phyloP scores from a whole-genome alignment of 176 grass and related monocot genomes.

The Pharus latifolius region DNA sequence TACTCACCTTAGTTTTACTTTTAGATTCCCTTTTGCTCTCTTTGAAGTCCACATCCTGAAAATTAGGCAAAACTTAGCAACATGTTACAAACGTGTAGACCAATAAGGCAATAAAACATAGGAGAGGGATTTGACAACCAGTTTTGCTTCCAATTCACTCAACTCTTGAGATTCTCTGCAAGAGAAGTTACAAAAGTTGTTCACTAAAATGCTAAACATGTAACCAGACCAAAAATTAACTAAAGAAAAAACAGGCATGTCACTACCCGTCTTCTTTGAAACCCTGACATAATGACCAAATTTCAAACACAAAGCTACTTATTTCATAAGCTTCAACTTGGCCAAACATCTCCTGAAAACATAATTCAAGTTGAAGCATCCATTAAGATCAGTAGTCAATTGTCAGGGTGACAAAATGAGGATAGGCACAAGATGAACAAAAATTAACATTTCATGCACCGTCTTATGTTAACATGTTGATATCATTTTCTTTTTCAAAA shows the following conservation, averaged over 20 bases:
- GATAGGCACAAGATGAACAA: too few relatives aligned
- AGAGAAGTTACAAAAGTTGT: neutral
- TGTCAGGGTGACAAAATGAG: too few relatives aligned
- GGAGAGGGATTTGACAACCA: conserved; percentile 24
- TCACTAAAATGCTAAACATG: neutral
- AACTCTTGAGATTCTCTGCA: conserved; percentile 34
- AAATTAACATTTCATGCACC: too few relatives aligned
- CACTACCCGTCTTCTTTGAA: conserved; percentile 39
- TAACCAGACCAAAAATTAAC: neutral
- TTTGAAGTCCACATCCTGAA: conserved; percentile 43
- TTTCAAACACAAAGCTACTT: conserved; percentile 33
- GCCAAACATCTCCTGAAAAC: too few relatives aligned
- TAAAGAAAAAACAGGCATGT: neutral
- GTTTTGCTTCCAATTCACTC: conserved; percentile 41
- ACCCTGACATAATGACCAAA: conserved; percentile 50
- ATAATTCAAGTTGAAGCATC: too few relatives aligned
- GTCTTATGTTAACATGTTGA: too few relatives aligned
- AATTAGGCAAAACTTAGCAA: neutral
- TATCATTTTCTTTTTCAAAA: too few relatives aligned
- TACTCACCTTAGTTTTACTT: conserved; percentile 29
- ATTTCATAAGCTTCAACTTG: too few relatives aligned
- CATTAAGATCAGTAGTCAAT: too few relatives aligned
- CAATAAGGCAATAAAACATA: neutral
- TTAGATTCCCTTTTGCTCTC: conserved; percentile 20
- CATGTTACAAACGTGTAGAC: neutral